phyloP scores from a whole-genome alignment of 2,329 filamentous ascomycete species.

The Trichothecium sympodiale region DNA sequence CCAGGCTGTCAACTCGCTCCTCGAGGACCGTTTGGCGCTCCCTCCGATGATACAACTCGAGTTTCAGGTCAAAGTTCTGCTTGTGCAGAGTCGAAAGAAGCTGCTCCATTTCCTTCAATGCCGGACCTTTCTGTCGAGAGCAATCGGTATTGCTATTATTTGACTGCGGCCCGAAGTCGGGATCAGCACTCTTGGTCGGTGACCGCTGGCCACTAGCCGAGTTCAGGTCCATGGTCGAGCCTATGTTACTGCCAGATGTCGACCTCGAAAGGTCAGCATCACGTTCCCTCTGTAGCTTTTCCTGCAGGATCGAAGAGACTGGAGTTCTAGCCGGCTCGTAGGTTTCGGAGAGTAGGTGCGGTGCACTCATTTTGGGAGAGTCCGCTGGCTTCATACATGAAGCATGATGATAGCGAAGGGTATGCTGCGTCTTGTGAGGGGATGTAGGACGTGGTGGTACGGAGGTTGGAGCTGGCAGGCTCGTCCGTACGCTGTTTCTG shows the following conservation, averaged over 20 bases:
- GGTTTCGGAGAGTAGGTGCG: constrained; percentile 28
- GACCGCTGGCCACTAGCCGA: constrained; percentile 24
- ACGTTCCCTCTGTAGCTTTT: constrained; percentile 41
- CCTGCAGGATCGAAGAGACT: constrained; percentile 42
- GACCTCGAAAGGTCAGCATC: constrained; percentile 34
- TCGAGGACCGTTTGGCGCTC: constrained; percentile 52
- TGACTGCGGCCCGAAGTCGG: constrained; percentile 30
- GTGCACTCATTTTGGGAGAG: constrained; percentile 26
- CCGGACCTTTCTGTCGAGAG: constrained; percentile 41
- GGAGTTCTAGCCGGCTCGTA: constrained; percentile 27
- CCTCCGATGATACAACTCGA: constrained; percentile 59
- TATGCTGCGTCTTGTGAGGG: constrained; percentile 21
- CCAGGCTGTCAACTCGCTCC: constrained; percentile 41
- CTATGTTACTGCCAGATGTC: constrained; percentile 22
- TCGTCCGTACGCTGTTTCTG: constrained; percentile 27
- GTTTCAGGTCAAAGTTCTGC: constrained; percentile 67
- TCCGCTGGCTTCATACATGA: constrained; percentile 21
- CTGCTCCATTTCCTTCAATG: constrained; percentile 58
- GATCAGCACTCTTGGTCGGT: constrained; percentile 22
- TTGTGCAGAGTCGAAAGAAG: constrained; percentile 60
- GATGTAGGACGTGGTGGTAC: constrained; percentile 26
- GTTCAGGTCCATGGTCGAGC: constrained; percentile 24
- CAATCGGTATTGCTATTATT: constrained; percentile 25
- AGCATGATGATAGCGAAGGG: constrained; percentile 29
- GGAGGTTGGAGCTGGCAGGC: constrained; percentile 19